Evolutionary conservation across 306 rosid species (phyloP), one percentile per base, ranked within the genome.

Genomic region (Mimosa bimucronata): DNA sequence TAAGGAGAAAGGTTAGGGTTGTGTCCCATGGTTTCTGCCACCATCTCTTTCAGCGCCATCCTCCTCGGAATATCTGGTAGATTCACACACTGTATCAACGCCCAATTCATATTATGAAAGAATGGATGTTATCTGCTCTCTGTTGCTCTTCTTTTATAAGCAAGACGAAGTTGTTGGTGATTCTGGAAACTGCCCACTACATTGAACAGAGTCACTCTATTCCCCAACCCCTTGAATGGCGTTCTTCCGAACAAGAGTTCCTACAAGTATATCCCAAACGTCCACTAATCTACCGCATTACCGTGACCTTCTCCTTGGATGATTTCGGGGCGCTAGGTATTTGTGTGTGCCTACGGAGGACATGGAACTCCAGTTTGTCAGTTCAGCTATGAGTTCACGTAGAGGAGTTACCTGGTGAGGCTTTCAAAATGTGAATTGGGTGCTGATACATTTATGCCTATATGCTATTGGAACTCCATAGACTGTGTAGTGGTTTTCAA

Each of bases 251-350:
- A 92, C 87, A 95, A 79, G 53, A 95, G 98, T 87, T 95, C 98
- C 55, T 95, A 95, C 41, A 95, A 85, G 85, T 92, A 95, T 84
- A 95, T 89, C 79, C 98, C 98, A 40, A 92, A 95, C 14, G 98
- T 95, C 98, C 98, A 95, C 98, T 98, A 95, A 77, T 95, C 98
- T 37, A 95, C 98, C 25, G 98, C 98, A 80, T 98, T 95, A 10
- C 98, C 98, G 44, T 95, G 98, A 41, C 98, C 98, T 88, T 95
- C 98, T 18, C 98, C 98, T 53, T 91, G 92, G 13, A 95, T 90
- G 78, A 95, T 95, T 65, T 95, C 98, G 5, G 98, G 98, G n/a
- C 0, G 98, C 98, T 80, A 95, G 82, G 91, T 95, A 95, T 88
- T 95, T 98, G 3, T 95, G 98, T 28, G 98, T 95, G 45, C 98